phyloP scores from a whole-genome alignment of 2,329 filamentous ascomycete genomes.

The Hymenoscyphus occultus region DNA sequence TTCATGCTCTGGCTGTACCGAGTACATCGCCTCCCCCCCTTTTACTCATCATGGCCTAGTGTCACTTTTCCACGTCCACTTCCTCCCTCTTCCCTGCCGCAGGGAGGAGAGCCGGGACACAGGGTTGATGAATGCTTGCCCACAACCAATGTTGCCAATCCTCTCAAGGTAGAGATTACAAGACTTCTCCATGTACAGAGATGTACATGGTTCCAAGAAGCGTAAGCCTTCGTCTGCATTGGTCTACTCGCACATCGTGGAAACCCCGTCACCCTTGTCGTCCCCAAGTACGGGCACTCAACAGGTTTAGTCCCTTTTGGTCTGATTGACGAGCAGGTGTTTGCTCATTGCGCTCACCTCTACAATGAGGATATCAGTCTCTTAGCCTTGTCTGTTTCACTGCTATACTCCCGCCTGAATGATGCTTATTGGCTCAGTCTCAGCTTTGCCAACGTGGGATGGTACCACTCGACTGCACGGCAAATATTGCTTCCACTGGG shows the following conservation, averaged over 20 bases:
- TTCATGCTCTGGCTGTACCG: neutral
- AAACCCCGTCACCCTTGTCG: conserved; percentile 24
- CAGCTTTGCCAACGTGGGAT: conserved; percentile 28
- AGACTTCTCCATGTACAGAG: conserved; percentile 16
- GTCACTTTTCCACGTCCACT: neutral
- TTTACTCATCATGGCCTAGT: neutral
- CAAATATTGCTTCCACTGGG: conserved; percentile 23
- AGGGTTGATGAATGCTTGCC: conserved; percentile 26
- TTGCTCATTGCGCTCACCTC: conserved; percentile 14
- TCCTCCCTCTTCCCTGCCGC: conserved; percentile 16
- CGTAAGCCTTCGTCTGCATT: conserved; percentile 22
- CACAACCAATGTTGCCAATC: conserved; percentile 23
- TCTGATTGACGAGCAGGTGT: conserved; percentile 7
- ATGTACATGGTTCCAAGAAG: conserved; percentile 24
- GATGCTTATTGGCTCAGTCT: conserved; percentile 31
- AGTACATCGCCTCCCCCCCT: conserved; percentile 17
- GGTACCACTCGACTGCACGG: conserved; percentile 23
- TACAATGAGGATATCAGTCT: conserved; percentile 22
- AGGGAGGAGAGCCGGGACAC: conserved; percentile 17
- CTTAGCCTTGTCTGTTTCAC: conserved; percentile 32
- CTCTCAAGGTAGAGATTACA: conserved; percentile 22
- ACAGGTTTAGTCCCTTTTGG: conserved; percentile 19
- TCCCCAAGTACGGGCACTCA: conserved; percentile 32
- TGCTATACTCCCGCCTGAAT: conserved; percentile 23
- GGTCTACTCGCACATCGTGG: conserved; percentile 17